A percentile compares a stretch with the other conserved stretches of the same genome.
Evolutionary conservation across 129 eudicot genomes (phyloP).

Genomic region (Kitagawia praeruptora): DNA sequence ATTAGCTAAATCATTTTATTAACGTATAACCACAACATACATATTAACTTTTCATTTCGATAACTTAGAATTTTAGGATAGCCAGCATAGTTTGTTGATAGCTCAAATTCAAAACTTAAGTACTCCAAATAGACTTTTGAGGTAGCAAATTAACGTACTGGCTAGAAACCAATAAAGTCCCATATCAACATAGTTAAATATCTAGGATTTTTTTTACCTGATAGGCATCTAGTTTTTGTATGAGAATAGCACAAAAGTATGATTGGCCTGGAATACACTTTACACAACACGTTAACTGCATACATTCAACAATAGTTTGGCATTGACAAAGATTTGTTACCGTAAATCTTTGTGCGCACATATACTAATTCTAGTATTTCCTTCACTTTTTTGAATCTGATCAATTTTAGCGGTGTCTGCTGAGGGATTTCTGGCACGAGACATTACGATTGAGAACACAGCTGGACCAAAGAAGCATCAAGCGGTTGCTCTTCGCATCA

Average conservation of each 20-base stretch:
- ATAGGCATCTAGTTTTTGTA: background rate
- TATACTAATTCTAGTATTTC: background rate
- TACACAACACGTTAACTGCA: no score
- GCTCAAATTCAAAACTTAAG: background rate
- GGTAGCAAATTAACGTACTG: background rate
- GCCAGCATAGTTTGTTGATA: background rate
- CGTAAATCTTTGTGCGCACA: background rate
- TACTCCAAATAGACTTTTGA: background rate
- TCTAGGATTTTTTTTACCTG: background rate
- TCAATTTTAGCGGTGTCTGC: conserved; percentile 74
- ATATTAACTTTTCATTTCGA: background rate
- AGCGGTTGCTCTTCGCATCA: conserved; percentile 85
- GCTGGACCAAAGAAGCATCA: conserved; percentile 82
- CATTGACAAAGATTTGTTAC: background rate
- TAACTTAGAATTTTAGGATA: background rate
- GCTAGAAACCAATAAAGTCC: background rate
- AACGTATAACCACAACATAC: no score
- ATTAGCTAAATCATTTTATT: background rate
- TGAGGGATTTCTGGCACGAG: conserved; percentile 82
- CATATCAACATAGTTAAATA: background rate
- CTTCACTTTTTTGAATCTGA: background rate
- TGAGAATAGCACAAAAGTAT: background rate
- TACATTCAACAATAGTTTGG: background rate
- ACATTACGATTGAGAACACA: conserved; percentile 59
- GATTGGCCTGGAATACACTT: background rate